Base-by-base conservation (phyloP, 768 basidiomycete genomes). In the Cystobasidium ongulense region DNA sequence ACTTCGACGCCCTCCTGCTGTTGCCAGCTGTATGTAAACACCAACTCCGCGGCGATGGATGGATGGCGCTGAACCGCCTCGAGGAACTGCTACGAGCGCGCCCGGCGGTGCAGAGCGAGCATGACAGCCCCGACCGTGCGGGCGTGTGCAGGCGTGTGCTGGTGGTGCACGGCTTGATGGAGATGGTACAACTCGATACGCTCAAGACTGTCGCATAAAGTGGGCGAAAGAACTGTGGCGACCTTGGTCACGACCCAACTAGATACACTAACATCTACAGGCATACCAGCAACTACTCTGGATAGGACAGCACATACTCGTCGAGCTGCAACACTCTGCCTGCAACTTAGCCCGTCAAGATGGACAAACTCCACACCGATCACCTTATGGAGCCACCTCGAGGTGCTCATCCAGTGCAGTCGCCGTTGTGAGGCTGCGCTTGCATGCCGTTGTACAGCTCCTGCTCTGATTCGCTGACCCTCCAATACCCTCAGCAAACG, bases 351-450 rank as follows among this genome's bases (percentile, higher is more conserved):
- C 13, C 43, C 43, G 13, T 13, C 43, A 46, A 46, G 13, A n/a
- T 46, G 13, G 13, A 46, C 17, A 17, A 59, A 59, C 17, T 2
- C 13, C 25, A 31, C 21, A 35, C 25, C 38, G 63, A 21, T 41
- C 23, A 43, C 33, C 11, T 21, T 21, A 50, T 50, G 46, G n/a
- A 64, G 4, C 63, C 65, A 11, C 65, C 65, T 25, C 38, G 65
- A 1, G 43, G 50, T 53, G 65, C 65, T 5, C 65, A 67, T 53
- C 43, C 39, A 52, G 50, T 67, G 11, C 13, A 39, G n/a, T 2
- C 65, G 27, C 65, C 65, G 3, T 67, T 67, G 65, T 67, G 31
- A 29, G 36, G 39, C 41, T 50, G 31, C n/a, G n/a, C n/a, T n/a
- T n/a, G n/a, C n/a, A n/a, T n/a, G n/a, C n/a, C n/a, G n/a, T n/a